Base-by-base conservation (phyloP, 2,329 filamentous ascomycete genomes). In the Arthrobotrys megalospora region DNA sequence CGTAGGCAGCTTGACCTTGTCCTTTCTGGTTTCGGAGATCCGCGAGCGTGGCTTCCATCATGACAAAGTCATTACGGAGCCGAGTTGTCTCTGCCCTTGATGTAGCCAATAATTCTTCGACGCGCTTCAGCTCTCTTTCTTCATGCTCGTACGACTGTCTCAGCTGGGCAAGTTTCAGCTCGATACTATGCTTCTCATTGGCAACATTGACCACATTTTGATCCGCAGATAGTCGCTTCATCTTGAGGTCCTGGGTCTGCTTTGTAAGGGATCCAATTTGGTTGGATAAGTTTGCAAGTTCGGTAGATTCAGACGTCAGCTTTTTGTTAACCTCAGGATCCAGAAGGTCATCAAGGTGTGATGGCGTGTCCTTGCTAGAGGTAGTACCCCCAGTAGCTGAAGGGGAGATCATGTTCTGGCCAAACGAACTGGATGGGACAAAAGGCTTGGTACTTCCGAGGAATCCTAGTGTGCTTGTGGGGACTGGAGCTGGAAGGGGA, bases 221-320 rank as follows among this genome's bases (percentile, higher is more conserved):
- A 84, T 97, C 94, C 0, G 92, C 92, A 1, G 90, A 89, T 4
- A 87, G 89, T 80, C 94, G 91, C 85, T 97, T 95, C 38, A 88
- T 90, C 83, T 97, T 93, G 1, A 97, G 92, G 81, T 95, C 93
- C 83, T 97, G 93, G 90, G 97, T 97, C 85, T 99, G 94, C 83
- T 91, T 96, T 0, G 94, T 92, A 69, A 99, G 86, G 1, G 92
- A 95, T 36, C 93, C 91, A 80, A 99, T 93, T 84, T 98, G 96
- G 84, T 97, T 98, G 0, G 95, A 97, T 81, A 99, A 88, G 83
- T 99, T 98, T 64, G 94, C 96, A 73, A 99, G 88, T 84, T 99
- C 96, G 0, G 92, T 91, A 1, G 94, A 96, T 83, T 99, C 96
- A 80, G 91, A 91, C 0, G 92, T 96, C 28, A 98, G 87, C 83